Evolutionary conservation across 805 yeast species (phyloP).

Genomic region (Metschnikowia lunata): DNA sequence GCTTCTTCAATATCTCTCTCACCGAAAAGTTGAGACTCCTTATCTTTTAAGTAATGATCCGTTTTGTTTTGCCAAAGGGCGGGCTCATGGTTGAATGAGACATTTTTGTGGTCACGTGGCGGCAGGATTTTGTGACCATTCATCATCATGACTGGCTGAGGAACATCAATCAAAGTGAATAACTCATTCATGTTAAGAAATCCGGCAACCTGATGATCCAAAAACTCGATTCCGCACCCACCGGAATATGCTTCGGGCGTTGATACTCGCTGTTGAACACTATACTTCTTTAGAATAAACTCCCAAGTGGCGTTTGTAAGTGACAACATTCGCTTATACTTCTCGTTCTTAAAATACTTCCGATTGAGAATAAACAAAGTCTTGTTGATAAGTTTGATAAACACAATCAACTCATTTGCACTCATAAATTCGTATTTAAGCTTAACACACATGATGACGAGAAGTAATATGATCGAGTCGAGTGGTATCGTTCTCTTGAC

Average conservation of each 20-base stretch:
- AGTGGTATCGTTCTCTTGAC: constrained; percentile 57
- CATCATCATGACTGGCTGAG: constrained; percentile 30
- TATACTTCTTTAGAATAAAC: constrained; percentile 34
- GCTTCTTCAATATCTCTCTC: constrained; percentile 1
- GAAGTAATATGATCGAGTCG: constrained; percentile 50
- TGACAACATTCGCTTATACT: constrained; percentile 43
- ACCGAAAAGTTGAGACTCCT: background rate
- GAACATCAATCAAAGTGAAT: constrained; percentile 41
- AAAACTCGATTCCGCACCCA: constrained; percentile 26
- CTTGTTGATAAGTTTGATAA: constrained; percentile 39
- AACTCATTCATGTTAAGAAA: constrained; percentile 38
- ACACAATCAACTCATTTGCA: constrained; percentile 32
- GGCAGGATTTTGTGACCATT: constrained; percentile 12
- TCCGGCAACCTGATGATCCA: constrained; percentile 39
- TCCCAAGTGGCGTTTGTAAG: constrained; percentile 42
- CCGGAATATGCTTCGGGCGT: constrained; percentile 21
- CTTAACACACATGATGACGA: constrained; percentile 51
- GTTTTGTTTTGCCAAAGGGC: constrained; percentile 1
- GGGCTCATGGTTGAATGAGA: constrained; percentile 1
- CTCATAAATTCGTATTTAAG: constrained; percentile 41
- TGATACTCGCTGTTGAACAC: constrained; percentile 27
- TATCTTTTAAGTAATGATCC: background rate
- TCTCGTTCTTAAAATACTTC: constrained; percentile 44
- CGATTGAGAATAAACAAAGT: constrained; percentile 39
- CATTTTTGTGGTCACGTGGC: background rate